These are phyloP conservation scores for Apiospora arundinis DNA, from an alignment of 2,329 filamentous ascomycete species.

Conservation along the genomic window DNA sequence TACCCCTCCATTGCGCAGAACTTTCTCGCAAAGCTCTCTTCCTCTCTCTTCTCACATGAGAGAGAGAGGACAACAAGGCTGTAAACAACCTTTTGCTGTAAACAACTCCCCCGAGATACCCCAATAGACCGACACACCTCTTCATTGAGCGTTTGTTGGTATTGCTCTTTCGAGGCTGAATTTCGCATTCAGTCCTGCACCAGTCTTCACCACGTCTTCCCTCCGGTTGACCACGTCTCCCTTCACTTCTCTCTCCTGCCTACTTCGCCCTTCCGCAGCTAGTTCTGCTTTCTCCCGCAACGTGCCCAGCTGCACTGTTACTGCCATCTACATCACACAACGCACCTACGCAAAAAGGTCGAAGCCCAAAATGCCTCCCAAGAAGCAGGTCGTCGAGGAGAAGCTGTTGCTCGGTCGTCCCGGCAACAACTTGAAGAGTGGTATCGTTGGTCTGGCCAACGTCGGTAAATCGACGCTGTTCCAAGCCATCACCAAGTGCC, in stretches of 20 bases:
- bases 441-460: constrained; percentile 99
- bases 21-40: constrained; percentile 18
- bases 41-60: constrained; percentile 18
- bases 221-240: constrained; percentile 43
- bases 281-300: constrained; percentile 66
- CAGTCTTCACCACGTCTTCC: constrained; percentile 50
- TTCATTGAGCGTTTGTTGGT: constrained; percentile 25
- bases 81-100: constrained; percentile 7
- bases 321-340: constrained; percentile 50
- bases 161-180: constrained; percentile 15
- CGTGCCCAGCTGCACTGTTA: constrained; percentile 55
- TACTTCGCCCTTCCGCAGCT: constrained; percentile 65
- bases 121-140: constrained; percentile 22
- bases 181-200: neutral
- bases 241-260: constrained; percentile 61
- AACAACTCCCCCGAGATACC: constrained; percentile 18
- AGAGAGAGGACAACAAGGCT: constrained; percentile 21
- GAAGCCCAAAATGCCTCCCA: constrained; percentile 87
- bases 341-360: constrained; percentile 66
- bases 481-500: constrained; percentile 98
- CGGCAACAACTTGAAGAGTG: constrained; percentile 98
- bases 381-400: constrained; percentile 90
- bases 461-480: constrained; percentile 99
- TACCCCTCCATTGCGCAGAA: constrained; percentile 19
- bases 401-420: constrained; percentile 96